Evolutionary conservation across 805 yeast genomes (phyloP).

Genomic region (Phaffomyces opuntiae): DNA sequence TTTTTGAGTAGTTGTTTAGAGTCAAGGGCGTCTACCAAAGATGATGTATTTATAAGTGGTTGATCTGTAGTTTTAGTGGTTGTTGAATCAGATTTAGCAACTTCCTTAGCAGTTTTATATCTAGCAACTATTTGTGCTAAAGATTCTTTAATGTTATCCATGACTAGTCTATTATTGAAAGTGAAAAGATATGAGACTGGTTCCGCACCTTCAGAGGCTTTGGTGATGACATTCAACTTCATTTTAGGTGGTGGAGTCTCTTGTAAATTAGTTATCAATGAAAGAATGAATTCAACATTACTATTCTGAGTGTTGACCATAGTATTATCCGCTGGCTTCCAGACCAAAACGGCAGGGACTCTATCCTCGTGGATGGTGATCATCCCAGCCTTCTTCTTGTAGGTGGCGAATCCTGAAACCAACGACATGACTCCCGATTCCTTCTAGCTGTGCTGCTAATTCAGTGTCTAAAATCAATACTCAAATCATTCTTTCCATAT

Average conservation of each 20-base stretch:
- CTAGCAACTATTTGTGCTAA: constrained; percentile 65
- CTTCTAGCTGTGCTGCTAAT: too few species aligned
- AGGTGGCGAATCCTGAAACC: constrained; percentile 46
- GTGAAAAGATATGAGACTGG: constrained; percentile 38
- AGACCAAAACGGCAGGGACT: constrained; percentile 45
- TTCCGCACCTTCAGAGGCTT: constrained; percentile 28
- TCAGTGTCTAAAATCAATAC: too few species aligned
- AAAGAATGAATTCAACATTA: constrained; percentile 32
- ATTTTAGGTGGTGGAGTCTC: constrained; percentile 66
- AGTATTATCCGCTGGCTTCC: constrained; percentile 51
- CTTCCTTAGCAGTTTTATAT: constrained; percentile 34
- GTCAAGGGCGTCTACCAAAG: constrained; percentile 42
- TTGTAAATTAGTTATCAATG: constrained; percentile 44
- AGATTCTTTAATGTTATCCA: constrained; percentile 66
- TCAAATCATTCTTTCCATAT: neutral
- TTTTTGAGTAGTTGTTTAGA: constrained; percentile 58
- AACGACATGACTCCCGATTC: constrained; percentile 23
- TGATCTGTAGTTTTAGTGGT: constrained; percentile 16
- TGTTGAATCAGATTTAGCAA: constrained; percentile 15
- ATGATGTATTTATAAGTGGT: constrained; percentile 30
- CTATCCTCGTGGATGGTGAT: constrained; percentile 49
- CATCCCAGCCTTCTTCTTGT: constrained; percentile 50
- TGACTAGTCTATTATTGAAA: constrained; percentile 64
- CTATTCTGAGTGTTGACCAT: constrained; percentile 12
- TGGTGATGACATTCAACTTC: constrained; percentile 53